These are phyloP conservation scores for Ogataea philodendri DNA, from an alignment of 805 yeast species.

Conservation along the genomic window DNA sequence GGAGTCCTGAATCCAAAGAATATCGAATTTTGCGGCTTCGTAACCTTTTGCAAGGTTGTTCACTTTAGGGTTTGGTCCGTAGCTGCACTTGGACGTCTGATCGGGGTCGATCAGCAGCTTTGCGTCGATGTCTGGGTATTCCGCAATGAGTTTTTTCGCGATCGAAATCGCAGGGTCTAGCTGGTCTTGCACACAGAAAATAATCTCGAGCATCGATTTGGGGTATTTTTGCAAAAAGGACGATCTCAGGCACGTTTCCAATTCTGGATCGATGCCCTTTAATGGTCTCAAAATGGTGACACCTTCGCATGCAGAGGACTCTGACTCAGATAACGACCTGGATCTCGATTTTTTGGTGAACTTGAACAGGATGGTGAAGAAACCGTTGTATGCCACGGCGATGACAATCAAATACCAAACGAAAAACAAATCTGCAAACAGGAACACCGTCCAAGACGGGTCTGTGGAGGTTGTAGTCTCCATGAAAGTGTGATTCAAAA, in stretches of 20 bases:
- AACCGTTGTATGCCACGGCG: slow-evolving; percentile 29
- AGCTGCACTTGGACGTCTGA: slow-evolving; percentile 40
- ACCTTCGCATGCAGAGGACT: slow-evolving; percentile 47
- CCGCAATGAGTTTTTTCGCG: slow-evolving; percentile 46
- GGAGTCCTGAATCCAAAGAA: slow-evolving; percentile 82
- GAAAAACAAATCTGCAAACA: slow-evolving; percentile 20
- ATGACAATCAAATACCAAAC: slow-evolving; percentile 33
- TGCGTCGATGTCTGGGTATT: slow-evolving; percentile 58
- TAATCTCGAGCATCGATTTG: slow-evolving; percentile 53
- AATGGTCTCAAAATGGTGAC: slow-evolving; percentile 81
- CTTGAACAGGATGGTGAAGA: slow-evolving; percentile 25
- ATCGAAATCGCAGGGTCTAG: slow-evolving; percentile 65
- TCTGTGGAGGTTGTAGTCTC: not conserved
- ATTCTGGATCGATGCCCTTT: slow-evolving; percentile 79
- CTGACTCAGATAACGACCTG: slow-evolving; percentile 18
- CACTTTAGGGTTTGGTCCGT: slow-evolving; percentile 87
- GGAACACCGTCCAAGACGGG: not conserved
- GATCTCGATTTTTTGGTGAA: slow-evolving; percentile 24
- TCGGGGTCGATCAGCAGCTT: slow-evolving; percentile 51
- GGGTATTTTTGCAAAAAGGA: slow-evolving; percentile 72
- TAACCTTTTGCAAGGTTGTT: slow-evolving; percentile 85
- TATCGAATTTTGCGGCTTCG: slow-evolving; percentile 61
- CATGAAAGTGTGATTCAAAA: too few relatives aligned
- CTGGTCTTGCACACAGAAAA: slow-evolving; percentile 70
- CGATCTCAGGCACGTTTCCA: slow-evolving; percentile 63